These are phyloP conservation scores for Clavariopsis aquatica DNA, from an alignment of 495 filamentous ascomycete genomes.

Conservation along the genomic window DNA sequence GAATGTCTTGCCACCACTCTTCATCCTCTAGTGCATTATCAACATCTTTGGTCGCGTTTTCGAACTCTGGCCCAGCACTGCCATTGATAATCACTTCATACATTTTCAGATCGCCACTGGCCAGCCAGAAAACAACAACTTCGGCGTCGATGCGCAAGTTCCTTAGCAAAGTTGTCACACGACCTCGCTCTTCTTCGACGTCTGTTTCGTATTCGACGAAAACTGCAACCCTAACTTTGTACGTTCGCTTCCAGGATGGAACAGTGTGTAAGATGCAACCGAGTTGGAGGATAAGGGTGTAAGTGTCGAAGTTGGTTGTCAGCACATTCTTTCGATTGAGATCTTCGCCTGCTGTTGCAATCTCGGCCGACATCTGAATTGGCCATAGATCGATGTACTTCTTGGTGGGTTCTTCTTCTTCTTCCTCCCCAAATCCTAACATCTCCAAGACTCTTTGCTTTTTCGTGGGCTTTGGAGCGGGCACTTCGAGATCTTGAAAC, in stretches of 20 bases:
- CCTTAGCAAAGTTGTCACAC: slow-evolving; percentile 73
- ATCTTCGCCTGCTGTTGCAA: slow-evolving; percentile 52
- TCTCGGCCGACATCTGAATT: slow-evolving; percentile 79
- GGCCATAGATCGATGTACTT: slow-evolving; percentile 89
- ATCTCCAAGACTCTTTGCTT: slow-evolving; percentile 20
- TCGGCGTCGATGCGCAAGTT: slow-evolving; percentile 81
- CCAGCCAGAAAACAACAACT: slow-evolving; percentile 79
- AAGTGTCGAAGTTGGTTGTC: slow-evolving; percentile 91
- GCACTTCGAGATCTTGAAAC: slow-evolving; percentile 74
- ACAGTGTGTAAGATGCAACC: slow-evolving; percentile 84
- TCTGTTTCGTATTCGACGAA: slow-evolving; percentile 91
- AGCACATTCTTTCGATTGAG: slow-evolving; percentile 61
- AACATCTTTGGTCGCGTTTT: slow-evolving; percentile 55
- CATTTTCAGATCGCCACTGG: slow-evolving; percentile 67
- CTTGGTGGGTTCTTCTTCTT: slow-evolving; percentile 60
- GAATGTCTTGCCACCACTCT: slow-evolving; percentile 83
- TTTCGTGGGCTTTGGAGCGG: slow-evolving; percentile 43
- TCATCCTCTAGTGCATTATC: slow-evolving; percentile 64
- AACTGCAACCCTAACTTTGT: slow-evolving; percentile 72
- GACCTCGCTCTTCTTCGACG: slow-evolving; percentile 71
- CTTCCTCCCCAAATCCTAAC: slow-evolving; percentile 36
- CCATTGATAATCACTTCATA: slow-evolving; percentile 83
- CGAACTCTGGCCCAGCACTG: slow-evolving; percentile 42
- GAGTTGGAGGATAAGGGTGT: slow-evolving; percentile 82
- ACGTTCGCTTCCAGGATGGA: slow-evolving; percentile 77